These are phyloP conservation scores for Didymella pinodella DNA, from an alignment of 2,329 filamentous ascomycete genomes.

Conservation along the genomic window DNA sequence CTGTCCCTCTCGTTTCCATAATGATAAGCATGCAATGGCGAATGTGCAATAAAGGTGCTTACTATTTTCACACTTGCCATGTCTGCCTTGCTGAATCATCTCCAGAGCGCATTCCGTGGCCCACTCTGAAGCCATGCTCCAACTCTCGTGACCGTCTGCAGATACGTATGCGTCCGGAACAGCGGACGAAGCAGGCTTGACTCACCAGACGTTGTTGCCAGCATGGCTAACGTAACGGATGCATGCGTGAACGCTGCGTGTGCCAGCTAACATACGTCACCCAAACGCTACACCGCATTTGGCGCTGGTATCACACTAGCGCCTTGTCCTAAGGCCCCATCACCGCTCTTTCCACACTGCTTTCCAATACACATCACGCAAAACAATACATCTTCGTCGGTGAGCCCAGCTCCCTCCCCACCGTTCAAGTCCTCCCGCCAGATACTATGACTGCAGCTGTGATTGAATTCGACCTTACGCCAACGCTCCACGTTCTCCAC, in stretches of 20 bases:
- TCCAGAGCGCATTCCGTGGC: not conserved
- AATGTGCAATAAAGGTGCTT: conserved; percentile 5
- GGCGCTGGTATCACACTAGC: conserved; percentile 16
- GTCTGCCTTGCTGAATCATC: conserved; percentile 5
- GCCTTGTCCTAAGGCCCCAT: conserved; percentile 10
- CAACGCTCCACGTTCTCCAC: conserved; percentile 7
- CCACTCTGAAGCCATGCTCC: not conserved
- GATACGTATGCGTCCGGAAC: not conserved
- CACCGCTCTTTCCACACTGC: conserved; percentile 40
- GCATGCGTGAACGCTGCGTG: conserved; percentile 12
- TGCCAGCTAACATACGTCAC: conserved; percentile 30
- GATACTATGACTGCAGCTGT: conserved; percentile 10
- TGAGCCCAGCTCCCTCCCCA: conserved; percentile 38
- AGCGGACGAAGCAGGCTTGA: conserved; percentile 12
- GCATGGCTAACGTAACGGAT: conserved; percentile 16
- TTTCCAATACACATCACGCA: conserved; percentile 17
- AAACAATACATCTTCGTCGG: conserved; percentile 32
- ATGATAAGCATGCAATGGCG: not conserved
- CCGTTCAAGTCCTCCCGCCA: conserved; percentile 7
- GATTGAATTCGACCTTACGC: conserved; percentile 13
- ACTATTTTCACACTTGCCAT: conserved; percentile 3
- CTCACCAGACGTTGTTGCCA: conserved; percentile 9
- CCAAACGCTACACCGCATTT: conserved; percentile 9
- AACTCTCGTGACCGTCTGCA: conserved; percentile 15
- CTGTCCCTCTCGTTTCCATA: conserved; percentile 1